phyloP scores from a whole-genome alignment of 352 stramenopile genomes.

The Pythium phragmitis region DNA sequence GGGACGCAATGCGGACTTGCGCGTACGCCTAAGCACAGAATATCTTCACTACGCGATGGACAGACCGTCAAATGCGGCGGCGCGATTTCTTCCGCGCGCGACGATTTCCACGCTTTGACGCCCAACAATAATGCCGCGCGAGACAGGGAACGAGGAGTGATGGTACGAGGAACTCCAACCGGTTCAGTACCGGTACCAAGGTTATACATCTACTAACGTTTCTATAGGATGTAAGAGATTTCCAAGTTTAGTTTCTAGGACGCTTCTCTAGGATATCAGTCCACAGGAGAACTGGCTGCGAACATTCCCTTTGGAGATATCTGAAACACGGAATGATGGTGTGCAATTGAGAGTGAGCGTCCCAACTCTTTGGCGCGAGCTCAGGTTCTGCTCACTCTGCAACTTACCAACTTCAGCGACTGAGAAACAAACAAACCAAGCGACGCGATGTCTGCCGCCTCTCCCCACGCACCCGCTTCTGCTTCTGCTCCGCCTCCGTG shows the following conservation, averaged over 20 bases:
- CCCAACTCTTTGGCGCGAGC: neutral
- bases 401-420: neutral
- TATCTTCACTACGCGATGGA: neutral
- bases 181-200: conserved; percentile 4
- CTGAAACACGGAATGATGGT: conserved; percentile 20
- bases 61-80: neutral
- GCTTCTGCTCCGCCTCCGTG: neutral
- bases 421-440: neutral
- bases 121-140: conserved; percentile 18
- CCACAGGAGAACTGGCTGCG: conserved; percentile 12
- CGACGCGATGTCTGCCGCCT: conserved; percentile 14
- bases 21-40: neutral
- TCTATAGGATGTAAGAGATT: conserved; percentile 1
- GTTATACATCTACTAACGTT: neutral
- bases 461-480: neutral
- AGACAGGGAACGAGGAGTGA: conserved; percentile 5
- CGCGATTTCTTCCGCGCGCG: neutral
- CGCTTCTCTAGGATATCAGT: conserved; percentile 9
- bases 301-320: conserved; percentile 23
- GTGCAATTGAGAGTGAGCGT: conserved; percentile 7
- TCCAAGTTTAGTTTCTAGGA: conserved; percentile 13
- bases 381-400: conserved; percentile 11
- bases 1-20: neutral
- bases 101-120: conserved; percentile 9
- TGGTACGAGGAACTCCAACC: conserved; percentile 3